Conservation (phyloP, 2,329 filamentous ascomycete species). For the Ceratocystis ficicola region DNA sequence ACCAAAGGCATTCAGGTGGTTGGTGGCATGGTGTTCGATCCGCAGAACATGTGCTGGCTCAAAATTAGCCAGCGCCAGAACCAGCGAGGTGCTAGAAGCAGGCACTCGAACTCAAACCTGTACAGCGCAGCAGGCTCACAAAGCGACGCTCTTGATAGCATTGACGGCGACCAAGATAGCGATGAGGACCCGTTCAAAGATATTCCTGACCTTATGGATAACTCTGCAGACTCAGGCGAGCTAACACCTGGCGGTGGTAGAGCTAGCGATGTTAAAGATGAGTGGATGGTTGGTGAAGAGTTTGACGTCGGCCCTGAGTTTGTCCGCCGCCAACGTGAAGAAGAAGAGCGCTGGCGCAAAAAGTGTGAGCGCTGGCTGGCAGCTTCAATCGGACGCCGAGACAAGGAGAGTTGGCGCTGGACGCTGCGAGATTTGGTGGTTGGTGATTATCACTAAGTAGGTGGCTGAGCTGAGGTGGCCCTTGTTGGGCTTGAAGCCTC, state of each 20-base stretch:
- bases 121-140: conserved; percentile 26
- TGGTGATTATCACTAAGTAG: conserved; percentile 29
- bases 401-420: conserved; percentile 63
- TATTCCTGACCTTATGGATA: conserved; percentile 81
- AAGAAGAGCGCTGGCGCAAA: conserved; percentile 81
- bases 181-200: conserved; percentile 92
- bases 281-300: conserved; percentile 85
- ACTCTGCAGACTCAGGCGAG: conserved; percentile 38
- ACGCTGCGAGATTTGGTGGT: conserved; percentile 50
- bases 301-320: conserved; percentile 97
- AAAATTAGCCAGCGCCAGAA: conserved; percentile 48
- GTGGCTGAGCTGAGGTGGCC: neutral
- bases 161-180: conserved; percentile 61
- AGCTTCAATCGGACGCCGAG: conserved; percentile 40
- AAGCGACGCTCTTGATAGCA: conserved; percentile 41
- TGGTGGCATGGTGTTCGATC: conserved; percentile 97
- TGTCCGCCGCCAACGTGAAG: conserved; percentile 73
- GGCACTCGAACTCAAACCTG: conserved; percentile 19
- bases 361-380: conserved; percentile 76
- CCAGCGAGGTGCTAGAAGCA: conserved; percentile 25
- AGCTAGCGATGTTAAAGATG: conserved; percentile 52
- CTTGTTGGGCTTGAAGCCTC: neutral
- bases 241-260: conserved; percentile 32
- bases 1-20: conserved; percentile 85
- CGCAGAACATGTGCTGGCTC: conserved; percentile 93